These are phyloP conservation scores for Glomus cerebriforme DNA, from an alignment of 192 early-diverging fungal species.

Conservation along the genomic window DNA sequence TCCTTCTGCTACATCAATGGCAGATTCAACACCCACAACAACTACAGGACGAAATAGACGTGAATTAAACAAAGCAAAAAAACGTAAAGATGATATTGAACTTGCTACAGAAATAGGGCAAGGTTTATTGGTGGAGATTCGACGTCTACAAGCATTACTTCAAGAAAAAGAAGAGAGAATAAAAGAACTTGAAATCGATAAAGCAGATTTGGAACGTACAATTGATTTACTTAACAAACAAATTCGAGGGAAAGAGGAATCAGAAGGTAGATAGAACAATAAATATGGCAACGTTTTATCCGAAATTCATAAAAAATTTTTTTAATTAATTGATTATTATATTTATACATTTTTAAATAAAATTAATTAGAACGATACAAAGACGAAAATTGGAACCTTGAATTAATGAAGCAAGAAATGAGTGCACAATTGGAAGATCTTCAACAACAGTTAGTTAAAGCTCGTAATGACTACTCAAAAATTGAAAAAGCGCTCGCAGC, in stretches of 20 bases:
- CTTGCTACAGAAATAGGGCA: conserved; percentile 53
- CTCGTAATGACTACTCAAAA: conserved; percentile 57
- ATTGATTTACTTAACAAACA: conserved; percentile 53
- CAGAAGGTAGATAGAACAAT: conserved; percentile 47
- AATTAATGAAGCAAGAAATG: conserved; percentile 53
- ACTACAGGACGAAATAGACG: background rate
- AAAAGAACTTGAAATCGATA: conserved; percentile 52
- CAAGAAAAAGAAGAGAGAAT: conserved; percentile 47
- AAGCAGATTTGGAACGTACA: conserved; percentile 52
- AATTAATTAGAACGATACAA: conserved; percentile 50
- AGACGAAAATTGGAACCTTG: conserved; percentile 58
- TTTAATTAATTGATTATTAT: conserved; percentile 19
- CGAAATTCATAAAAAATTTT: background rate
- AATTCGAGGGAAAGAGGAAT: conserved; percentile 54
- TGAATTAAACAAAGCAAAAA: conserved; percentile 5
- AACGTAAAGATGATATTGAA: conserved; percentile 46
- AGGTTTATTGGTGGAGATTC: conserved; percentile 43
- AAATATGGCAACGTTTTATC: background rate
- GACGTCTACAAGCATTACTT: conserved; percentile 45
- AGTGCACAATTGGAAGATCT: conserved; percentile 46
- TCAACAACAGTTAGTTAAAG: conserved; percentile 46
- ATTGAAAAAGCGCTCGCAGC: conserved; percentile 51
- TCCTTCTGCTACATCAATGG: background rate
- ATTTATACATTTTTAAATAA: background rate
- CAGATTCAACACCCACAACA: background rate